Base-by-base conservation (phyloP, 192 early-diverging fungal genomes). In the Coemansia sp. region DNA sequence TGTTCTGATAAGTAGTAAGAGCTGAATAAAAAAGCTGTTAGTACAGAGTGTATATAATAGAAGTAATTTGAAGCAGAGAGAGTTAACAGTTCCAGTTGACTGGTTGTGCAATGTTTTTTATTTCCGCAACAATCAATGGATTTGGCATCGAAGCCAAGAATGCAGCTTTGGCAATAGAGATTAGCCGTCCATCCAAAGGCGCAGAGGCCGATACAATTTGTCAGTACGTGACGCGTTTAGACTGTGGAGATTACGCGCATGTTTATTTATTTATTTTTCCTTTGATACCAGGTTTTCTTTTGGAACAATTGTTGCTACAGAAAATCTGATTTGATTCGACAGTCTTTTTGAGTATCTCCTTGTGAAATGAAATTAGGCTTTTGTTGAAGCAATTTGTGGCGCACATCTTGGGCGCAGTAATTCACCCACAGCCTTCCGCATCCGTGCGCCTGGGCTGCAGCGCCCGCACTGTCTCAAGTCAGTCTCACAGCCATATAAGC, bases 401-500 rank as follows among this genome's bases (percentile, higher is more conserved):
- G 8, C 19, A 8, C 22, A 6, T 54, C 21, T 7, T 6, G 19
- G 19, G 19, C 6, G 55, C 55, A 57, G 55, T 57, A 57, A 57
- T 57, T 57, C 55, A 26, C 19, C 55, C 55, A 57, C 36, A 57
- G 8, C 19, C 19, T 49, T 36, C 39, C 37, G 37, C 36, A 19
- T 11, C 46, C 46, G n/a, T 47, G n/a, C 37, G 12, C 39, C 41
- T 59, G 32, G 57, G 37, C 57, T 40, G 57, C 36, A 59, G 7
- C 39, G 37, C 57, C 57, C 57, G 57, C 57, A 37, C 32, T 32
- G 57, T 59, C 39, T 59, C 39, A 59, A 16, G 32, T 41, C 12
- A 41, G 57, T 59, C 57, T 59, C 57, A 59, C 57, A 59, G 13
- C 4, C 8, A 59, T 54, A 54, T 22, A 54, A 54, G 51, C 51